A percentile compares a stretch with the other conserved stretches of the same genome.
Conservation (phyloP, 148 eudicot species). For the Heliamphora exappendiculata region DNA sequence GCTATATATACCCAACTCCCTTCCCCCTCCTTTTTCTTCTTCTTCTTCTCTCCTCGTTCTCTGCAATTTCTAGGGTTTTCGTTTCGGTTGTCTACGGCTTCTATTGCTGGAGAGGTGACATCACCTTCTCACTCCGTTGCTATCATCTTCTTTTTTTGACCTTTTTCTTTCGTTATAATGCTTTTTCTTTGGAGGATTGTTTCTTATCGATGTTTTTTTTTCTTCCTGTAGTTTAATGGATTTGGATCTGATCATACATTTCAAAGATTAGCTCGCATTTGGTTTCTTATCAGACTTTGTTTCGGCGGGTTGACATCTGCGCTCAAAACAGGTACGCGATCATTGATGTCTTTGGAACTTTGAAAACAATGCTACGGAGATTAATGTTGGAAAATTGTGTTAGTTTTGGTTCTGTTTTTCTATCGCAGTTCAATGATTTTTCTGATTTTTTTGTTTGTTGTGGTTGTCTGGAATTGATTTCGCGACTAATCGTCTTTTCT, state of each 20-base stretch:
- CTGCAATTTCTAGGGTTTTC: slow-evolving; percentile 26
- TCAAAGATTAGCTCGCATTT: background rate
- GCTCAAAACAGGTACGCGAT: background rate
- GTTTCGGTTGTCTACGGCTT: background rate
- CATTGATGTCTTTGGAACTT: background rate
- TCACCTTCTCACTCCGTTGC: too few relatives aligned
- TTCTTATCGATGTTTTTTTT: too few relatives aligned
- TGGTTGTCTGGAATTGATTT: background rate
- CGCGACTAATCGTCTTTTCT: background rate
- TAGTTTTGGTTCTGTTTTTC: too few relatives aligned
- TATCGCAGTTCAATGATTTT: too few relatives aligned
- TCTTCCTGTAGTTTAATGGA: too few relatives aligned
- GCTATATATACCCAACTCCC: slow-evolving; percentile 18
- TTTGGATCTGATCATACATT: background rate
- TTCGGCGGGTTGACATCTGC: background rate
- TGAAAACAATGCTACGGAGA: background rate
- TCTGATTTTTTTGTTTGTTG: too few relatives aligned
- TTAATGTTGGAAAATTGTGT: background rate
- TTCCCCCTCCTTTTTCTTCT: background rate
- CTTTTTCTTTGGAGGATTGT: too few relatives aligned
- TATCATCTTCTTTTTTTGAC: too few relatives aligned
- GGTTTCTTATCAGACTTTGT: background rate
- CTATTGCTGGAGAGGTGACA: too few relatives aligned
- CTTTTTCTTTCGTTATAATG: too few relatives aligned
- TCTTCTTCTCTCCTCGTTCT: background rate